Evolutionary conservation across 441 rosid genomes (phyloP).

Genomic region (Adansonia rubrostipa): DNA sequence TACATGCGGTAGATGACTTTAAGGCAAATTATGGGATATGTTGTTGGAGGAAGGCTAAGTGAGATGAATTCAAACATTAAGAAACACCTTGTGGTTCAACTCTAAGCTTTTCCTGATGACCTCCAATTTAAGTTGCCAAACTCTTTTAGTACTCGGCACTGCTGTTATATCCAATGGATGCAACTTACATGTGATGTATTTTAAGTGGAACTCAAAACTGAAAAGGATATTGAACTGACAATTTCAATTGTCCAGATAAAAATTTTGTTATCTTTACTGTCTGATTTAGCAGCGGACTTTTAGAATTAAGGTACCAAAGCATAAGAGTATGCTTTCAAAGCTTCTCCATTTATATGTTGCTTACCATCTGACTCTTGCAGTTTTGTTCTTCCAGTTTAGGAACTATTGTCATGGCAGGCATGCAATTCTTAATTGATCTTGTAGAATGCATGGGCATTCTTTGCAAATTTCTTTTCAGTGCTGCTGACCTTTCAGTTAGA

Average conservation of each 20-base stretch:
- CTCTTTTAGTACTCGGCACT: neutral
- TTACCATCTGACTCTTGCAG: neutral
- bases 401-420: slow-evolving; percentile 2
- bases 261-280: neutral
- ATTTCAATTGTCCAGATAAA: slow-evolving; percentile 1
- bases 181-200: neutral
- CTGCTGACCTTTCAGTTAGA: slow-evolving; percentile 16
- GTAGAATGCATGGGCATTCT: neutral
- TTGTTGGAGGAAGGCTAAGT: neutral
- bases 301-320: slow-evolving; percentile 15
- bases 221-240: neutral
- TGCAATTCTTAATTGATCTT: neutral
- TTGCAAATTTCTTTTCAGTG: neutral
- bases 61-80: slow-evolving; percentile 13
- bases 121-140: neutral
- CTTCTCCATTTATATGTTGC: neutral
- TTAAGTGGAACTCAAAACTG: neutral
- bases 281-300: neutral
- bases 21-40: slow-evolving; percentile 13
- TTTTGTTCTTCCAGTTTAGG: slow-evolving; percentile 8
- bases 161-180: neutral
- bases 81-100: neutral
- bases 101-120: neutral
- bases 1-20: neutral
- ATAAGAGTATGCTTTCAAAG: neutral